phyloP scores from a whole-genome alignment of 2,329 filamentous ascomycete genomes.

The Seiridium cupressi region DNA sequence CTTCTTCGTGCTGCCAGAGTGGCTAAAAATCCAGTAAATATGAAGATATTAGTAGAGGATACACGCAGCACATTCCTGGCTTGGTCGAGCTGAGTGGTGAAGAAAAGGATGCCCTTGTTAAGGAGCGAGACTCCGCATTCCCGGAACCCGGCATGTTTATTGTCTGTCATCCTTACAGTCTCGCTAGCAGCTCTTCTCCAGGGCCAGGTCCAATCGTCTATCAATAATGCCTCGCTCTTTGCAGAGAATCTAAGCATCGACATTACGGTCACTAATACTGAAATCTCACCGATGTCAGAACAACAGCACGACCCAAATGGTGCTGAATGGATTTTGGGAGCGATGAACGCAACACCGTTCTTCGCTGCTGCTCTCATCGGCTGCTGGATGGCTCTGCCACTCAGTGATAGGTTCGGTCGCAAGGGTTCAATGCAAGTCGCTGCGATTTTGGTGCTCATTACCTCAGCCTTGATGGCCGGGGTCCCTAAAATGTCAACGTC shows the following conservation, averaged over 20 bases:
- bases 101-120: slow-evolving; percentile 34
- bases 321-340: slow-evolving; percentile 35
- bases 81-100: slow-evolving; percentile 29
- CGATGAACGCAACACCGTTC: slow-evolving; percentile 36
- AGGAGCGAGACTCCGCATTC: slow-evolving; percentile 36
- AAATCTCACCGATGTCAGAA: background rate
- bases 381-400: slow-evolving; percentile 36
- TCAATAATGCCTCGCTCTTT: background rate
- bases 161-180: slow-evolving; percentile 36
- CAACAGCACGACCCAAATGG: background rate
- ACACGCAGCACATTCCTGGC: background rate
- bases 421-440: slow-evolving; percentile 37
- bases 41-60: background rate
- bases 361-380: slow-evolving; percentile 36
- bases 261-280: background rate
- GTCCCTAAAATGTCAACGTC: background rate
- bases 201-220: slow-evolving; percentile 32
- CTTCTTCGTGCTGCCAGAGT: background rate
- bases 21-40: background rate
- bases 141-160: slow-evolving; percentile 36
- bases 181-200: slow-evolving; percentile 42
- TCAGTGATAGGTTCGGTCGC: slow-evolving; percentile 39
- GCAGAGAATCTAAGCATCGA: background rate
- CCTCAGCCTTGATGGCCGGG: slow-evolving; percentile 21
- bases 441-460: slow-evolving; percentile 35